Percentiles rank a stretch among this genome's conserved stretches.
Evolutionary conservation across 2,329 filamentous ascomycete species (phyloP).

Genomic region (Lecanicillium sp.): DNA sequence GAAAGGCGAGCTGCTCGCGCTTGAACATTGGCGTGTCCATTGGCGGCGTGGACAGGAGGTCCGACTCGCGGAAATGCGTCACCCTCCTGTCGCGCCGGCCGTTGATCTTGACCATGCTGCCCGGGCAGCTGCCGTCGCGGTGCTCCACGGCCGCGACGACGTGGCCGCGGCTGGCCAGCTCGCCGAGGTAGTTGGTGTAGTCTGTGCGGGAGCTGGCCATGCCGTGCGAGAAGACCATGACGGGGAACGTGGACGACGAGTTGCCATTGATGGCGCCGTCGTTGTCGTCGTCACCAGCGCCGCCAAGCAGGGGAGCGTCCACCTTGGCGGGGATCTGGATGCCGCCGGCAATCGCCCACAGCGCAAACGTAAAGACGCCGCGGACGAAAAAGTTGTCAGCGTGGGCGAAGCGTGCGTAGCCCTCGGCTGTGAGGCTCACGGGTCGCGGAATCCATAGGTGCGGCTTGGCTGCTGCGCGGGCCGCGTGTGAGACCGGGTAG

Average conservation of each 20-base stretch:
- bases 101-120: constrained; percentile 28
- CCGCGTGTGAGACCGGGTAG: constrained; percentile 31
- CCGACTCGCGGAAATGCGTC: constrained; percentile 26
- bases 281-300: too few relatives aligned
- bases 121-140: constrained; percentile 43
- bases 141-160: constrained; percentile 44
- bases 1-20: constrained; percentile 38
- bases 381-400: constrained; percentile 35
- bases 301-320: constrained; percentile 33
- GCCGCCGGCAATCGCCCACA: constrained; percentile 33
- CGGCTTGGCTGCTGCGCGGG: constrained; percentile 16
- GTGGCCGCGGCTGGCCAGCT: constrained; percentile 40
- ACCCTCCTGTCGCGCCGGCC: constrained; percentile 20
- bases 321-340: constrained; percentile 40
- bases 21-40: constrained; percentile 33
- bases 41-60: constrained; percentile 21
- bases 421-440: constrained; percentile 33
- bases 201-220: constrained; percentile 42
- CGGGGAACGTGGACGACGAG: too few relatives aligned
- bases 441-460: constrained; percentile 39
- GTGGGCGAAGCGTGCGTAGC: constrained; percentile 37
- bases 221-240: constrained; percentile 45
- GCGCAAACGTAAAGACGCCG: constrained; percentile 32
- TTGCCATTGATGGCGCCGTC: too few relatives aligned
- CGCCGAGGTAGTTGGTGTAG: constrained; percentile 43